Percentiles rank a stretch among this genome's conserved stretches.
Conservation (phyloP, 768 basidiomycete genomes). For the Tylopilus vinaceipallidus region DNA sequence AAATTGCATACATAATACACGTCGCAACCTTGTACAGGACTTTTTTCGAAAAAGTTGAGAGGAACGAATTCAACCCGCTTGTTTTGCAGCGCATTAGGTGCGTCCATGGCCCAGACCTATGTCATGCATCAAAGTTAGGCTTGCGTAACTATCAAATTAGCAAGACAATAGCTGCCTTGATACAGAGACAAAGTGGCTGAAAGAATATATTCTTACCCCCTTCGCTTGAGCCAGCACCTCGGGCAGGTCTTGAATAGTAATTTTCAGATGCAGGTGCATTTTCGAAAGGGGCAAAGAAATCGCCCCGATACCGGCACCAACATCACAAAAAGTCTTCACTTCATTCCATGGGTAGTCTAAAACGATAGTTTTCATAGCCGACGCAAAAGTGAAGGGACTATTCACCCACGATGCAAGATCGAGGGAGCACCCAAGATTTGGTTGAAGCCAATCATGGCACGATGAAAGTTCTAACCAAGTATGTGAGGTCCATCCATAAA, state of each 20-base stretch:
- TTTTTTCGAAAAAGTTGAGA: too few species aligned
- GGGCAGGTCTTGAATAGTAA: constrained; percentile 29
- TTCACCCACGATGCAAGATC: constrained; percentile 21
- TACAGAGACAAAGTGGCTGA: neutral
- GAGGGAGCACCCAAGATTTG: constrained; percentile 23
- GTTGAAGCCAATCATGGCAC: constrained; percentile 21
- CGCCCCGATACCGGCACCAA: constrained; percentile 28
- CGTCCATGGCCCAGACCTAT: too few species aligned
- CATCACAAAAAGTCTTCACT: too few species aligned
- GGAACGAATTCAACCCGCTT: too few species aligned
- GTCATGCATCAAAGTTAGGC: too few species aligned
- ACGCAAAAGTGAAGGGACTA: neutral
- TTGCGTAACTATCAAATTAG: too few species aligned
- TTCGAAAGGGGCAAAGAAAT: constrained; percentile 26
- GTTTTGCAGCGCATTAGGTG: too few species aligned
- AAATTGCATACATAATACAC: too few species aligned
- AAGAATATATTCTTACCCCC: constrained; percentile 8
- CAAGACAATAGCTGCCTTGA: neutral
- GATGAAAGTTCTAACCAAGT: constrained; percentile 20
- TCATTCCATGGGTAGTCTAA: constrained; percentile 27
- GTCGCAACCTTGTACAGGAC: too few species aligned
- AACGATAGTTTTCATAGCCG: neutral
- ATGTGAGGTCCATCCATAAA: neutral
- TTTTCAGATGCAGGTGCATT: constrained; percentile 26
- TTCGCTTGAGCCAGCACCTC: constrained; percentile 22